phyloP scores from a whole-genome alignment of 2,329 filamentous ascomycete species.

The Fusarium sp. region DNA sequence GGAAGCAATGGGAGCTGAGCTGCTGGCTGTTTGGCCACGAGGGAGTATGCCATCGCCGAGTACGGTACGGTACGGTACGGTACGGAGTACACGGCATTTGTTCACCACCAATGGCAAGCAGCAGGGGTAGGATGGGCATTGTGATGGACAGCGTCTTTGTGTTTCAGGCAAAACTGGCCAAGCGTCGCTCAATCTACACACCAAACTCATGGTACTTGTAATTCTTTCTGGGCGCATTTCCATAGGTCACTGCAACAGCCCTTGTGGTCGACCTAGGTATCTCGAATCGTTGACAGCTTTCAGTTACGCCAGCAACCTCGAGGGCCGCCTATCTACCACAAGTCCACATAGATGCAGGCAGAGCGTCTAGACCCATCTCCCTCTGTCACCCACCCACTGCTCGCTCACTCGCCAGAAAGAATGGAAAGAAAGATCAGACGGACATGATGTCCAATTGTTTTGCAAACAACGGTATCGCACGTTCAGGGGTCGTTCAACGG shows the following conservation, averaged over 20 bases:
- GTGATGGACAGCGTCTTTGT: constrained; percentile 39
- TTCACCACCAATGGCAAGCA: constrained; percentile 14
- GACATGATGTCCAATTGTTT: constrained; percentile 22
- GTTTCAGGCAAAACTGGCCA: constrained; percentile 42
- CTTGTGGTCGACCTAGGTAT: not conserved
- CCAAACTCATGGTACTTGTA: not conserved
- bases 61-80: not conserved
- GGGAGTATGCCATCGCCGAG: constrained; percentile 26
- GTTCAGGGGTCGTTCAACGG: constrained; percentile 40
- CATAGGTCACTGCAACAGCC: not conserved
- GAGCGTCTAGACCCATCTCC: not conserved
- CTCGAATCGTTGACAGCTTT: not conserved
- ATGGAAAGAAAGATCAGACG: constrained; percentile 24
- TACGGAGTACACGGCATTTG: constrained; percentile 16
- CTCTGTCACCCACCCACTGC: not conserved
- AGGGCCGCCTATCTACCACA: not conserved
- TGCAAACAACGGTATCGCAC: constrained; percentile 27
- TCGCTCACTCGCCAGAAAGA: constrained; percentile 15
- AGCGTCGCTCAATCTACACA: constrained; percentile 1
- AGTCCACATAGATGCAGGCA: not conserved
- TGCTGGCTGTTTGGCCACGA: constrained; percentile 14
- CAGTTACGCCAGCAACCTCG: not conserved
- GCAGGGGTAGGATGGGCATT: constrained; percentile 31
- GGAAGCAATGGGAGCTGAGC: constrained; percentile 9
- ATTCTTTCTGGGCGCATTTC: not conserved